Percentiles rank a stretch among this genome's conserved stretches.
phyloP scores from a whole-genome alignment of 179 eudicot species.

The Sideroxylon spinosum region DNA sequence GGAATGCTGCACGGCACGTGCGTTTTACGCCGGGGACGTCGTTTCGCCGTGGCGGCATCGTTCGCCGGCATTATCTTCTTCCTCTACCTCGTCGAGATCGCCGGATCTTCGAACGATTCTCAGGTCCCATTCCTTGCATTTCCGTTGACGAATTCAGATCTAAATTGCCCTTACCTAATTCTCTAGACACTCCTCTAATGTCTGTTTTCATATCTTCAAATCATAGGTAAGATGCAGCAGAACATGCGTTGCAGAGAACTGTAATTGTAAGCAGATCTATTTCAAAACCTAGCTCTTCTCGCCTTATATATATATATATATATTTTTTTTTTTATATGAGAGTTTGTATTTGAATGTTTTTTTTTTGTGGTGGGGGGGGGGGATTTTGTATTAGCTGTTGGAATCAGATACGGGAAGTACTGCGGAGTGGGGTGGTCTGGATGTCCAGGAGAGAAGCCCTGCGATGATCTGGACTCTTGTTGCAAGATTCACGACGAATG shows the following conservation, averaged over 20 bases:
- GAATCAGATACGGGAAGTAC: slow-evolving; percentile 78
- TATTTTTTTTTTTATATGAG: too few relatives aligned
- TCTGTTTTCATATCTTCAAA: neutral
- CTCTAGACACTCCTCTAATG: neutral
- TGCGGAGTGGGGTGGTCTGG: slow-evolving; percentile 92
- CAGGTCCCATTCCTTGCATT: slow-evolving; percentile 11
- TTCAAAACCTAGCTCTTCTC: neutral
- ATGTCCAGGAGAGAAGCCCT: slow-evolving; percentile 85
- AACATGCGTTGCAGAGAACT: slow-evolving; percentile 48
- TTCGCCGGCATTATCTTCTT: slow-evolving; percentile 20
- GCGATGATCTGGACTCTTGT: slow-evolving; percentile 93
- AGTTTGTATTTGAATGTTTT: neutral
- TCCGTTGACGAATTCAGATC: neutral
- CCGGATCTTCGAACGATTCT: slow-evolving; percentile 28
- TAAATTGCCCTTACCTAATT: neutral
- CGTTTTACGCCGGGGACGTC: slow-evolving; percentile 13
- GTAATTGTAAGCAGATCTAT: slow-evolving; percentile 34
- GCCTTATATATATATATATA: neutral
- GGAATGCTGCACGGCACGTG: slow-evolving; percentile 20
- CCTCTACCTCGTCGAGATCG: slow-evolving; percentile 19
- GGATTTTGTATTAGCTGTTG: slow-evolving; percentile 31
- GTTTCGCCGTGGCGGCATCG: neutral
- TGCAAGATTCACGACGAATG: slow-evolving; percentile 82
- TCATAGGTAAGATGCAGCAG: slow-evolving; percentile 53
- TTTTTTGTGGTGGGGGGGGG: neutral